These are phyloP conservation scores for Geotrichum citri-aurantii DNA, from an alignment of 1,139 yeast genomes.

Conservation along the genomic window DNA sequence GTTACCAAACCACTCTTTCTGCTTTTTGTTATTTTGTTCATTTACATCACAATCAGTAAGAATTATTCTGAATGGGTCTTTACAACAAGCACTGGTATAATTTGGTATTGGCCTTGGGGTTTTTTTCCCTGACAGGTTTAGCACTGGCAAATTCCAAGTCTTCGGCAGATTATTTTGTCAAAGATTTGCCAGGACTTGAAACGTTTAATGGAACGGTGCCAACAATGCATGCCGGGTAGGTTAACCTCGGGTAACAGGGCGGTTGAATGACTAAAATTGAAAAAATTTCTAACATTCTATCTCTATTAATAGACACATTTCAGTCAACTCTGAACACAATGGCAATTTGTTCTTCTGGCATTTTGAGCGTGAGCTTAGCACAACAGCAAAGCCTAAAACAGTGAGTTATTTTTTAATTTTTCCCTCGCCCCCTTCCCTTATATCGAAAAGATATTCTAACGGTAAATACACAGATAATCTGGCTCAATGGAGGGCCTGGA, in stretches of 20 bases:
- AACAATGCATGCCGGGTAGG: constrained; percentile 40
- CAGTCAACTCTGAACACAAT: constrained; percentile 46
- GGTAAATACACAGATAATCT: constrained; percentile 39
- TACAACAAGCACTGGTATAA: background rate
- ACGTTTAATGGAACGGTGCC: constrained; percentile 29
- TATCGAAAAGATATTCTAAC: background rate
- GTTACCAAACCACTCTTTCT: background rate
- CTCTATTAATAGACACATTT: constrained; percentile 41
- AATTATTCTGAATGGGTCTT: background rate
- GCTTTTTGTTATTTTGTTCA: background rate
- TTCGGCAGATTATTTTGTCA: constrained; percentile 32
- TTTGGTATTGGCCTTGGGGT: background rate
- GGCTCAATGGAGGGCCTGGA: constrained; percentile 88
- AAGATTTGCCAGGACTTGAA: constrained; percentile 35
- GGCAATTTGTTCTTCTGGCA: constrained; percentile 79
- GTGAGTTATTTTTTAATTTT: constrained; percentile 13
- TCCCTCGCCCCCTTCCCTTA: background rate
- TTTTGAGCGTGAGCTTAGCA: constrained; percentile 31
- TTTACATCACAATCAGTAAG: background rate
- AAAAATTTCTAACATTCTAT: background rate
- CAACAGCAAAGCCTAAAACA: constrained; percentile 29
- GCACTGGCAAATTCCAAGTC: background rate
- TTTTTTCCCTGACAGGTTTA: background rate
- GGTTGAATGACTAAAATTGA: background rate
- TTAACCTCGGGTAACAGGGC: background rate